These are phyloP conservation scores for Leishmania martiniquensis DNA, from an alignment of 208 protist species.

Conservation along the genomic window DNA sequence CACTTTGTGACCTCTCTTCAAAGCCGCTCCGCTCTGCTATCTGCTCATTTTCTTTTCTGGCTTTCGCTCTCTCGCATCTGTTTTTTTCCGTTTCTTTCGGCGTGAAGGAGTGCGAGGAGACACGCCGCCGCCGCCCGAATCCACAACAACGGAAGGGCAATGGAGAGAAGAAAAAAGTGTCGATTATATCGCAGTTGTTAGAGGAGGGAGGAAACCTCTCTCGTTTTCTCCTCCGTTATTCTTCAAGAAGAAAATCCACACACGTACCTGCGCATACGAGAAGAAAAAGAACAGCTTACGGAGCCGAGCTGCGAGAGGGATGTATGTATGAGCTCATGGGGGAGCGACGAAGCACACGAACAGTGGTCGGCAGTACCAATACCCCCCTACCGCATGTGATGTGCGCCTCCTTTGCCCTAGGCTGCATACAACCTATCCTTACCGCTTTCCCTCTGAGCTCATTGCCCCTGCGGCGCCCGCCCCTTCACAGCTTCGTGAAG, in stretches of 20 bases:
- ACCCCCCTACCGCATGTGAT: background rate
- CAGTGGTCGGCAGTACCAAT: background rate
- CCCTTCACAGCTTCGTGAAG: background rate
- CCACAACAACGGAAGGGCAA: background rate
- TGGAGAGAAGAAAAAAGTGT: background rate
- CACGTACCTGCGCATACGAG: background rate
- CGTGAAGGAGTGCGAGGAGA: background rate
- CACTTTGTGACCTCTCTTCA: background rate
- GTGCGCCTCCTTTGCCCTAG: background rate
- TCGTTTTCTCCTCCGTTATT: background rate
- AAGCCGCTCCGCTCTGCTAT: background rate
- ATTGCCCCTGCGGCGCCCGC: background rate
- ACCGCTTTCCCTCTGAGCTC: too few relatives aligned
- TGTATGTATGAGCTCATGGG: background rate
- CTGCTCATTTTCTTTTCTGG: background rate
- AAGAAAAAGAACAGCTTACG: background rate
- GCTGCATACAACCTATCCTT: too few relatives aligned
- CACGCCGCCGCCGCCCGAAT: background rate
- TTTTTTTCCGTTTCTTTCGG: background rate
- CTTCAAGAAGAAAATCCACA: background rate
- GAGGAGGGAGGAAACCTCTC: background rate
- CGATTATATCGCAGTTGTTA: slow-evolving; percentile 3
- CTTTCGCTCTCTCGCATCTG: background rate
- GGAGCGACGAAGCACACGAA: background rate
- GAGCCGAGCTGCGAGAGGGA: slow-evolving; percentile 4